phyloP scores from a whole-genome alignment of 768 basidiomycete genomes.

The Suillus brevipes region DNA sequence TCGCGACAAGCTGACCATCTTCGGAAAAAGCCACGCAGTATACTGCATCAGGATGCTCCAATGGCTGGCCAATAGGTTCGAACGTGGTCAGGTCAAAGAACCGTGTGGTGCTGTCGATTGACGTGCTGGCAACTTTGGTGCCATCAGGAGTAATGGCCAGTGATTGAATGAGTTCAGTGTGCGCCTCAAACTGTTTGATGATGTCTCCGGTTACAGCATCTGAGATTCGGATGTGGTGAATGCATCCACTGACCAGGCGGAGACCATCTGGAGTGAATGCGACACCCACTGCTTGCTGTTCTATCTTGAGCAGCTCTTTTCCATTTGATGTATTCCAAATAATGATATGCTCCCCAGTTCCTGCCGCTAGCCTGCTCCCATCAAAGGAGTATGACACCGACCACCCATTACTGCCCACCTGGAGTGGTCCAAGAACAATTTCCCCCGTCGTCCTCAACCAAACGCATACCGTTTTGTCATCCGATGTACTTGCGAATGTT shows the following conservation, averaged over 20 bases:
- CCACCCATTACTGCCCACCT: background rate
- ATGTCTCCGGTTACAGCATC: background rate
- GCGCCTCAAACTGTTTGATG: background rate
- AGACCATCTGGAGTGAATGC: background rate
- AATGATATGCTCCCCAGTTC: slow-evolving; percentile 4
- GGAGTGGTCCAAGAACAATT: background rate
- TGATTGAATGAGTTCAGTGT: background rate
- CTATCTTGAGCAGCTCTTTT: background rate
- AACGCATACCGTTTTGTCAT: background rate
- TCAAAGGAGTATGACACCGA: slow-evolving; percentile 7
- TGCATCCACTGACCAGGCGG: background rate
- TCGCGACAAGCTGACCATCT: background rate
- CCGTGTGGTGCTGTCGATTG: background rate
- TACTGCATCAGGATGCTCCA: background rate
- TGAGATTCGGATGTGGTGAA: background rate
- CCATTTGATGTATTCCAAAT: background rate
- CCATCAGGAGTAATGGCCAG: background rate
- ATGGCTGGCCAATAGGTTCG: background rate
- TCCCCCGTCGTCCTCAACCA: background rate
- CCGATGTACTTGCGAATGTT: background rate
- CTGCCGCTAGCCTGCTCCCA: slow-evolving; percentile 10
- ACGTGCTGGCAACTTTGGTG: background rate
- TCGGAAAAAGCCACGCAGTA: background rate
- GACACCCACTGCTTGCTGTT: background rate
- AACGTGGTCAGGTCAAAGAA: background rate